A percentile compares a stretch with the other conserved stretches of the same genome.
phyloP scores from a whole-genome alignment of 306 rosid genomes.

The Rosa multiflora region DNA sequence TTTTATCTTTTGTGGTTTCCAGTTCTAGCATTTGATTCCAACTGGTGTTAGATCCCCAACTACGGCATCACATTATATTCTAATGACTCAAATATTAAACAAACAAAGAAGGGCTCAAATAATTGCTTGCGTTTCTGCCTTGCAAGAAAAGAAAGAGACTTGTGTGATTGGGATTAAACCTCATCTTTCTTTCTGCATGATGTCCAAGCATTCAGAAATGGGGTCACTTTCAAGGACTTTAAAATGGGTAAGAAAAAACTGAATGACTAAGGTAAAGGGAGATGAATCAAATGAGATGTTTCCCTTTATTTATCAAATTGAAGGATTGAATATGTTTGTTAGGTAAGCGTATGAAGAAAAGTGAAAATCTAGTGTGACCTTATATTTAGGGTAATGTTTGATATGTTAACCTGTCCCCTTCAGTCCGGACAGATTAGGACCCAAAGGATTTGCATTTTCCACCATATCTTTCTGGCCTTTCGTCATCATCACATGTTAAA shows the following conservation, averaged over 20 bases:
- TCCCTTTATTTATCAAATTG: background rate
- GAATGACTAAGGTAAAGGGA: background rate
- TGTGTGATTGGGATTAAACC: slow-evolving; percentile 38
- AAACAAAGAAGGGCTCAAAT: background rate
- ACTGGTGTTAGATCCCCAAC: slow-evolving; percentile 11
- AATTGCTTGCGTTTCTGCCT: slow-evolving; percentile 17
- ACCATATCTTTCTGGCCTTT: slow-evolving; percentile 10
- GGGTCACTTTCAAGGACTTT: slow-evolving; percentile 37
- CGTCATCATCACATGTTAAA: background rate
- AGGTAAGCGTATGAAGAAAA: background rate
- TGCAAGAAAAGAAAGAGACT: slow-evolving; percentile 51
- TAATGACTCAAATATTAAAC: slow-evolving; percentile 11
- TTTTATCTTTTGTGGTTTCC: background rate
- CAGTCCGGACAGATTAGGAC: slow-evolving; percentile 25
- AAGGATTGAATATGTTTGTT: background rate
- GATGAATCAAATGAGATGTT: background rate
- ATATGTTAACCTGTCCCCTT: slow-evolving; percentile 29
- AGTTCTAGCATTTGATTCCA: slow-evolving; percentile 28
- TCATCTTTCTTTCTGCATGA: slow-evolving; percentile 17
- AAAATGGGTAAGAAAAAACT: background rate
- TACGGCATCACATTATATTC: slow-evolving; percentile 7
- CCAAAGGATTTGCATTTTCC: slow-evolving; percentile 5
- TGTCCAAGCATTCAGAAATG: slow-evolving; percentile 13
- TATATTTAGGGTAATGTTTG: background rate
- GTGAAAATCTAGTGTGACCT: slow-evolving; percentile 11